phyloP scores from a whole-genome alignment of 1,139 yeast genomes.

The Tardiomyces depauwii region DNA sequence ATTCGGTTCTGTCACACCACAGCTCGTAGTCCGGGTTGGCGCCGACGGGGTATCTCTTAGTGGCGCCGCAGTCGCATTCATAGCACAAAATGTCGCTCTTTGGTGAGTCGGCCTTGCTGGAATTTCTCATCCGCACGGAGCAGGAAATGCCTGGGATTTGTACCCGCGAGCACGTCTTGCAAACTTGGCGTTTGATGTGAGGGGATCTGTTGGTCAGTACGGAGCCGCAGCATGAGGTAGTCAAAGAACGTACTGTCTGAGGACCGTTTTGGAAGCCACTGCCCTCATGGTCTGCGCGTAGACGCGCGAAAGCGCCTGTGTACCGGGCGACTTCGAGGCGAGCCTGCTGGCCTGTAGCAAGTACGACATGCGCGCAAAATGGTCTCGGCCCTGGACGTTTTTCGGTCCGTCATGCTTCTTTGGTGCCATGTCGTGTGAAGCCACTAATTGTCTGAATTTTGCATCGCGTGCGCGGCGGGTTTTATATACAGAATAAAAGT shows the following conservation, averaged over 20 bases:
- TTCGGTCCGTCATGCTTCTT: constrained; percentile 19
- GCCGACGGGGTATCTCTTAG: constrained; percentile 32
- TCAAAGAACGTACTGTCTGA: constrained; percentile 34
- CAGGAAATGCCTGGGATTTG: constrained; percentile 39
- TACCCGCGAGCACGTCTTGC: constrained; percentile 45
- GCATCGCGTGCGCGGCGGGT: too few relatives aligned
- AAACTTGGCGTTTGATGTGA: constrained; percentile 44
- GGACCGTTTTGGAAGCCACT: constrained; percentile 52
- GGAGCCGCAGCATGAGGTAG: not conserved
- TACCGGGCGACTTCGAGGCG: constrained; percentile 5
- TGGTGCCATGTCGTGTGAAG: constrained; percentile 2
- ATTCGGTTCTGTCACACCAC: constrained; percentile 10
- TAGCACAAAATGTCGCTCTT: constrained; percentile 21
- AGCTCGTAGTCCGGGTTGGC: constrained; percentile 22
- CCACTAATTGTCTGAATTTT: too few relatives aligned
- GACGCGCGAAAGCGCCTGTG: constrained; percentile 33
- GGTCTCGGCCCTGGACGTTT: constrained; percentile 43
- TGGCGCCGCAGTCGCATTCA: constrained; percentile 29
- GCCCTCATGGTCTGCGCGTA: constrained; percentile 27
- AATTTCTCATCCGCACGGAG: constrained; percentile 12
- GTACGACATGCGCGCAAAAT: constrained; percentile 45
- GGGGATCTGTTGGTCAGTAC: constrained; percentile 28
- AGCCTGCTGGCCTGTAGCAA: constrained; percentile 40
- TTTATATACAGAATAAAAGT: too few relatives aligned
- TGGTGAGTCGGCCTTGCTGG: constrained; percentile 20